Evolutionary conservation across 805 yeast species (phyloP), one percentile per base, ranked within the genome.

Genomic region (Myxozyma vanderwaltii): DNA sequence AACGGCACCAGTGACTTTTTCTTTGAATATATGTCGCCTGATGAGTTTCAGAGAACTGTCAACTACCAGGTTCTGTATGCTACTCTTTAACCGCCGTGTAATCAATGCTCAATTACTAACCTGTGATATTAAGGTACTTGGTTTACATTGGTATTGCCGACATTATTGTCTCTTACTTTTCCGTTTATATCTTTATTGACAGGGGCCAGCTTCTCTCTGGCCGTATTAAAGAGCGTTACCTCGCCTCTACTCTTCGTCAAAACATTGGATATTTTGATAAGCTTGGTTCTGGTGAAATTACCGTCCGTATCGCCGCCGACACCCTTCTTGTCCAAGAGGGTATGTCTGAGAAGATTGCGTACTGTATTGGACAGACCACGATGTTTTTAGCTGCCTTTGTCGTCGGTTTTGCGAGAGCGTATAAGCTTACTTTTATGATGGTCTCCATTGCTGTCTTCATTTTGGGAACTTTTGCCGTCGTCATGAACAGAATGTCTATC

Each of bases 151-250:
- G 79, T 29, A 66, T 76, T 12, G 80, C 73, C 7, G 67, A 65
- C 17, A 53, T 59, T 33, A 29, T 54, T n/a, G 39, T 61, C 13
- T 61, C 74, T 4, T 68, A 63, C 41, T 31, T 74, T 12, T 73
- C 73, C 56, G 73, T 78, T 0, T 70, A 60, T 55, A 63, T 76
- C 23, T 74, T 73, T 19, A 75, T 75, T 2, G 73, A 74, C 39
- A 68, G 72, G 12, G 81, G 81, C 26, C 81, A 77, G 63, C 68
- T 73, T 10, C 64, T 76, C 29, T 68, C 81, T 1, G 74, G 76
- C 4, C 66, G 69, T n/a, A 65, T 68, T 46, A 56, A 70, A 40
- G 64, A 63, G 35, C 39, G 56, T 26, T 68, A 69, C 44, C 63
- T 68, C n/a, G 57, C 59, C 21, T 65, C 72, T 4, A 58, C 65